Base-by-base conservation (phyloP, 495 filamentous ascomycete genomes). In the Cetradonia linearis region DNA sequence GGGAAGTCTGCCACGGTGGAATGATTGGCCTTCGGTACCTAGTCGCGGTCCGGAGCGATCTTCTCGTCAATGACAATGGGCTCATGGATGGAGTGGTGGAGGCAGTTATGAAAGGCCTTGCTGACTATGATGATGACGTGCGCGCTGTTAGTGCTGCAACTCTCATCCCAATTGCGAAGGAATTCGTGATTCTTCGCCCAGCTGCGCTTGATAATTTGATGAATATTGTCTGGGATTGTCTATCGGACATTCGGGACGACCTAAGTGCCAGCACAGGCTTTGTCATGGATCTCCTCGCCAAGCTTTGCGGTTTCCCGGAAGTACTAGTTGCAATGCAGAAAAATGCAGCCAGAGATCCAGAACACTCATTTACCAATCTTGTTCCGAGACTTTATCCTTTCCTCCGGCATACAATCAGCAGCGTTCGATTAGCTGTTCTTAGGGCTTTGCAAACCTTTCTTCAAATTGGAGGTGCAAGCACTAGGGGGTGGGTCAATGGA, bases 231-330 rank as follows among this genome's bases (percentile, higher is more conserved):
- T 98, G 93, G 93, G 88, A 91, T 63, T 97, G 93, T 73, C 80
- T 98, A 25, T 95, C 93, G 8, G 91, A 94, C 68, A 74, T 98
- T 9, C 89, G 92, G 62, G 93, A 98, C 69, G 93, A 98, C 71
- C 78, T 98, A 16, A 96, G 91, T 71, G 94, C 93, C 7, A 96
- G 91, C 71, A 98, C 93, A 27, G 93, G 93, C 33, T 92, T 86
- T 55, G 92, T 98, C 46, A 98, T 98, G 93, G 93, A 98, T 68
- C 80, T 98, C 31, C 77, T 98, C 27, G 94, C 93, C 28, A 97
- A 89, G 66, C 82, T 98, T 36, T 98, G 94, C 73, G 87, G 89
- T 61, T 98, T 95, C 76, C 87, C 87, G 3, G 81, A 95, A 72
- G 93, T 97, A 30, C 74, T 98, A 58, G 83, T 91, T 63, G 87